A percentile compares a stretch with the other conserved stretches of the same genome.
Evolutionary conservation across 805 yeast genomes (phyloP).

Genomic region (Groenewaldozyma salmanticensis): DNA sequence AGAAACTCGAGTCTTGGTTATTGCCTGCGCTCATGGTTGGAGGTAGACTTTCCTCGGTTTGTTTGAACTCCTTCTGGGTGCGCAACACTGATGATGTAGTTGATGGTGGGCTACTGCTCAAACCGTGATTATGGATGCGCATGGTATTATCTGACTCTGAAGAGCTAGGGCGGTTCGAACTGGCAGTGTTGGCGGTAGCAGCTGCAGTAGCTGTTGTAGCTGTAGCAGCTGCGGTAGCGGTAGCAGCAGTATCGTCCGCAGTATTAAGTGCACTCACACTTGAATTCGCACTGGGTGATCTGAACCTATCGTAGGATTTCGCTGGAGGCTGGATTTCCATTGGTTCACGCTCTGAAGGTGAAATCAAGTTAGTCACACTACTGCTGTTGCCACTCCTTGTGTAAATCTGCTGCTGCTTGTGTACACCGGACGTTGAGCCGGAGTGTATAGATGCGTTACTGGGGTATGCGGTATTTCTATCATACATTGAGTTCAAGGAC

Average conservation of each 20-base stretch:
- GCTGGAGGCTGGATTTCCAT: too few species aligned
- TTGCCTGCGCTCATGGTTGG: background rate
- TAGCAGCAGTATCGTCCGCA: too few species aligned
- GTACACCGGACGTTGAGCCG: background rate
- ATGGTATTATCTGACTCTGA: background rate
- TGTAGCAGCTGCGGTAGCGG: too few species aligned
- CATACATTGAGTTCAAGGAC: conserved; percentile 15
- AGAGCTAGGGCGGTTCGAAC: background rate
- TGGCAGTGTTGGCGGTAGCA: too few species aligned
- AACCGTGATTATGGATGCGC: background rate
- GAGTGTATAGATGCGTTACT: conserved; percentile 1
- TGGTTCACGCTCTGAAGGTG: too few species aligned
- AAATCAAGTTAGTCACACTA: too few species aligned
- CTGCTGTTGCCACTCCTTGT: too few species aligned
- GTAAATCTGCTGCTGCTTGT: background rate
- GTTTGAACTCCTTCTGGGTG: too few species aligned
- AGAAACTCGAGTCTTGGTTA: background rate
- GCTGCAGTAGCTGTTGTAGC: too few species aligned
- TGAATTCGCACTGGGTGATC: too few species aligned
- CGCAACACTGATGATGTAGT: background rate
- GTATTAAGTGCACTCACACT: too few species aligned
- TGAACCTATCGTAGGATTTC: too few species aligned
- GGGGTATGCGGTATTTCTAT: conserved; percentile 12
- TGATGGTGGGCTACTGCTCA: background rate
- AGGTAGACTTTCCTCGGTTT: background rate